Evolutionary conservation across 2,329 filamentous ascomycete genomes (phyloP).

Genomic region (Ramularia endophylla): DNA sequence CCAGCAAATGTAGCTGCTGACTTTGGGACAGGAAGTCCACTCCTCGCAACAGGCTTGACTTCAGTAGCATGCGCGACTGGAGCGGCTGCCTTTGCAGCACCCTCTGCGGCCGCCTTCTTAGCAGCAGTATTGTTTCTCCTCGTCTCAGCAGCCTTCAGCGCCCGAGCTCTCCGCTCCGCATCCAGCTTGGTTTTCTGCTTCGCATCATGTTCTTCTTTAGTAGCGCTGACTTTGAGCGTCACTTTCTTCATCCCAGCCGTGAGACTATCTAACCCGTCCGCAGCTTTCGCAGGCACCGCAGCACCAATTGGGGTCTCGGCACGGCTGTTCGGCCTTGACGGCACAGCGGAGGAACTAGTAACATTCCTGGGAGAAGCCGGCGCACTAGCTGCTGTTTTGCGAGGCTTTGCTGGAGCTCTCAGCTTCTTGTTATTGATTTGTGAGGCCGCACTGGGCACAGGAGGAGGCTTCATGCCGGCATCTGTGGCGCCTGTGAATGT

Average conservation of each 20-base stretch:
- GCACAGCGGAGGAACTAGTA: conserved; percentile 33
- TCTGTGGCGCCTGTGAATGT: conserved; percentile 7
- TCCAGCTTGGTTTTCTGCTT: conserved; percentile 38
- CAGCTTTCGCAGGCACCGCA: conserved; percentile 7
- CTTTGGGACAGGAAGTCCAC: background rate
- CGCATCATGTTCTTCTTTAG: conserved; percentile 51
- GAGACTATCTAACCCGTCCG: conserved; percentile 44
- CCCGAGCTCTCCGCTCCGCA: conserved; percentile 31
- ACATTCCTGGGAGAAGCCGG: conserved; percentile 32
- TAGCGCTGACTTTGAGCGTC: conserved; percentile 51
- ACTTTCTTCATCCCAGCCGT: conserved; percentile 50
- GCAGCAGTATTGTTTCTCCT: conserved; percentile 29
- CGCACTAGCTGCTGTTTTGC: conserved; percentile 10
- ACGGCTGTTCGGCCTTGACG: conserved; percentile 2
- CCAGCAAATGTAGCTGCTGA: too few relatives aligned
- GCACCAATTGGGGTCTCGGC: background rate
- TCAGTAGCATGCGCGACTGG: background rate
- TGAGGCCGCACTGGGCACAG: conserved; percentile 11
- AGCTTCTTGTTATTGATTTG: conserved; percentile 25
- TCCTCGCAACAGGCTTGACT: background rate
- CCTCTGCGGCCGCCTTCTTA: conserved; percentile 21
- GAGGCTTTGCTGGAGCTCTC: conserved; percentile 18
- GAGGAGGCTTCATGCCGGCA: conserved; percentile 27
- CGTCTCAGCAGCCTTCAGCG: conserved; percentile 30
- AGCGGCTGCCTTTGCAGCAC: conserved; percentile 1